Base-by-base conservation (phyloP, 78 protist genomes). In the Reticulomyxa filosa region DNA sequence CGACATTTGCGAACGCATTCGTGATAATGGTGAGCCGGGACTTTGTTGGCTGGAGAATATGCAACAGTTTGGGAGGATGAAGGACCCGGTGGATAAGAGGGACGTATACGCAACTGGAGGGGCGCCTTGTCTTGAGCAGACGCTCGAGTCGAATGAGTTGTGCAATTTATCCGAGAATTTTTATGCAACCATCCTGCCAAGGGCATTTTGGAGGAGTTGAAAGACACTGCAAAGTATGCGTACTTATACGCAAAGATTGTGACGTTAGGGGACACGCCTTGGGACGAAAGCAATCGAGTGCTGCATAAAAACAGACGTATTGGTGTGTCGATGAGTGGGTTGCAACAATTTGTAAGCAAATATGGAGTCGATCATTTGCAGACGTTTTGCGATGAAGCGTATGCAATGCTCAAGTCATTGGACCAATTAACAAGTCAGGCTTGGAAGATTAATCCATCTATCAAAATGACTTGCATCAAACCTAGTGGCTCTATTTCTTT, bases 1-100 rank as follows among this genome's bases (percentile, higher is more conserved):
- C 1, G 35, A 25, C 3, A 39, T 80, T 6, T 32, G 61, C 5
- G 37, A 67, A 11, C 22, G 81, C 25, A 59, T 87, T 1, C 20
- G 27, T 23, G 53, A n/a, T 17, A 87, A 87, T 62, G 93, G 93
- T 27, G 93, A 87, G 42, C 93, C 93, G 2, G 93, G 93, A 8
- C 69, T 87, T 3, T 84, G 85, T 2, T 86, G 83, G 83, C 68
- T 87, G 13, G 75, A 85, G 32, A 87, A 85, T 74, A 83, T 83
- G 89, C 79, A 55, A 1, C 6, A 23, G 39, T 85, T 46, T 32
- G 57, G 85, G 17, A 64, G 90, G 38, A 82, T 86, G 89, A 52
- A 46, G 20, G 79, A n/a, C 26, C 23, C 1, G 11, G 25, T 5
- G 27, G 46, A 74, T 5, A 1, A 3, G 0, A 57, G 7, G 8